Evolutionary conservation across 2,329 filamentous ascomycete species (phyloP).

Genomic region (Colletotrichum liaoningense): DNA sequence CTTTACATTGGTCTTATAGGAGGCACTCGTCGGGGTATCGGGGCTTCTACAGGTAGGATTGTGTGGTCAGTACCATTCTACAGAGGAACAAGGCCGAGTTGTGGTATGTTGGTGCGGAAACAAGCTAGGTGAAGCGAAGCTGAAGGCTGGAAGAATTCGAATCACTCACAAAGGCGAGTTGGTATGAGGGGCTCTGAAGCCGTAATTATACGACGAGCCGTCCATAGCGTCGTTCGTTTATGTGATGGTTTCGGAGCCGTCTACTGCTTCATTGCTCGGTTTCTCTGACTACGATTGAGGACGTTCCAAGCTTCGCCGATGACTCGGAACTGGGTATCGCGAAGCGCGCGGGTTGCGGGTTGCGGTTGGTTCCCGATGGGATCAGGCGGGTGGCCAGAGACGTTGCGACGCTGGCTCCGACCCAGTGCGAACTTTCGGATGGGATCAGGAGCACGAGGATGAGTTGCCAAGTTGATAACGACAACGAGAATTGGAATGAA

Average conservation of each 20-base stretch:
- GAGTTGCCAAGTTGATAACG: background rate
- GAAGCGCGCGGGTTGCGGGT: constrained; percentile 4
- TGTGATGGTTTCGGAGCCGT: background rate
- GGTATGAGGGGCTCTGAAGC: constrained; percentile 27
- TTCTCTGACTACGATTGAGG: background rate
- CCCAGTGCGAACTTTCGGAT: background rate
- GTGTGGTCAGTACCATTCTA: constrained; percentile 4
- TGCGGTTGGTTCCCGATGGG: background rate
- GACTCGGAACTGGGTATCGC: constrained; percentile 6
- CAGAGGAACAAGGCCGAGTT: background rate
- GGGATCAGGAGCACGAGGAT: background rate
- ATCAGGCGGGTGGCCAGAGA: background rate
- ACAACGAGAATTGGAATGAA: background rate
- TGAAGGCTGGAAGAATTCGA: background rate
- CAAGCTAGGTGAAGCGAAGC: background rate
- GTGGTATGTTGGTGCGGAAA: background rate
- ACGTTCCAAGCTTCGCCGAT: background rate
- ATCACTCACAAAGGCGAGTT: constrained; percentile 31
- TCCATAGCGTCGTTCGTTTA: constrained; percentile 28
- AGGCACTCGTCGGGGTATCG: constrained; percentile 41
- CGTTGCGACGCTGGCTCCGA: background rate
- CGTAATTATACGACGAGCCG: constrained; percentile 31
- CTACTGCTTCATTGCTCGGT: constrained; percentile 27
- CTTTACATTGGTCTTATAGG: constrained; percentile 87
- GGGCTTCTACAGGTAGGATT: constrained; percentile 24